Evolutionary conservation across 257 asterid genomes (phyloP), one percentile per base, ranked within the genome.

Genomic region (Plantago major): DNA sequence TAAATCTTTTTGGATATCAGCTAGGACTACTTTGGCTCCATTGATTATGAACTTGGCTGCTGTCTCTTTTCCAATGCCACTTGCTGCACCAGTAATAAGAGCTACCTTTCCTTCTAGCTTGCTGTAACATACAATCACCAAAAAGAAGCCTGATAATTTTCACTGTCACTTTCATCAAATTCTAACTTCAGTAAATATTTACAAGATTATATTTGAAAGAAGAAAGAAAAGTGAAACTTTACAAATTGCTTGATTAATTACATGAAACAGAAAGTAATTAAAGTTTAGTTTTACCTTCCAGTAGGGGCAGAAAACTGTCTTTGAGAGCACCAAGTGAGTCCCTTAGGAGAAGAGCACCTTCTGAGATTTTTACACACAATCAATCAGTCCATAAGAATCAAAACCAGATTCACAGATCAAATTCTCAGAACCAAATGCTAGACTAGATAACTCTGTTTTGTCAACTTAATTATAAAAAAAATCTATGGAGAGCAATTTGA

Each of bases 51-150:
- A 88, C 45, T 76, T 79, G 13, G 69, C 22, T 2, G 96, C 97
- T 3, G 98, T 86, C 63, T 76, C 96, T 74, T 71, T 81, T 6
- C 98, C 97, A 22, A 88, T 82, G 2, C 98, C 97, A 12, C 78
- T 73, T 22, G 98, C 95, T 16, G 87, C 95, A 9, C 98, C 97
- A 0, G 95, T 88, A 58, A 91, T 88, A 14, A 88, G 61, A 15
- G 95, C 95, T 58, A 88, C 76, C 65, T 88, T 88, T 42, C 95
- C 90, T 79, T 84, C 82, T 44, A 91, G 48, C 70, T 81, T 91
- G 50, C 94, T 84, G 71, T 5, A 47, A 58, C 46, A 14, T 9
- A 53, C 6, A 15, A 13, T 40, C 33, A 54, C 3, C 19, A 3
- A 40, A 15, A 46, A 11, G 18, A 11, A 45, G 26, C 4, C 37